Evolutionary conservation across 2,329 filamentous ascomycete genomes (phyloP).

Genomic region (Rhytidhysteron rufulum): DNA sequence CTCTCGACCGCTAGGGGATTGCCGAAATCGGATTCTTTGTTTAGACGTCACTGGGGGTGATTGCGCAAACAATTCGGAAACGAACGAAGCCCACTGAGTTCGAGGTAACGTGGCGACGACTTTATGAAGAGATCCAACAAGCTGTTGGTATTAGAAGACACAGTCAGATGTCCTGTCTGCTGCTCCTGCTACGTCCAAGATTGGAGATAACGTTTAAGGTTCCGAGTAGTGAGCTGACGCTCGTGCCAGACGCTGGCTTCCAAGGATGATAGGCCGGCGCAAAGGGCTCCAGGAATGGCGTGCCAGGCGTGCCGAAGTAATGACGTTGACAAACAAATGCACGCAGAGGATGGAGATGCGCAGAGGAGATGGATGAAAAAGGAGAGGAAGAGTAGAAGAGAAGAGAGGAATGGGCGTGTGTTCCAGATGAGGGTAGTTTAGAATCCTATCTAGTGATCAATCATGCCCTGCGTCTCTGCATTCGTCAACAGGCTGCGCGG

Average conservation of each 20-base stretch:
- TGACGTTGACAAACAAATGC: too few relatives aligned
- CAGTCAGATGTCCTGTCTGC: too few relatives aligned
- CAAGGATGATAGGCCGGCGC: slow-evolving; percentile 2
- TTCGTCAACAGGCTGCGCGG: background rate
- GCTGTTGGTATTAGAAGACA: too few relatives aligned
- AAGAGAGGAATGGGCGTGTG: background rate
- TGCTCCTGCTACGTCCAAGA: too few relatives aligned
- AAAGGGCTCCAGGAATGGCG: background rate
- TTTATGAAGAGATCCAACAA: too few relatives aligned
- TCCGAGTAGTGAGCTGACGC: slow-evolving; percentile 8
- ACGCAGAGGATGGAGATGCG: background rate
- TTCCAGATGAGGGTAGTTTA: too few relatives aligned
- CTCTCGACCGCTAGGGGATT: slow-evolving; percentile 1
- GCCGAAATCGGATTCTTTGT: slow-evolving; percentile 3
- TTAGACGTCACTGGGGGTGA: background rate
- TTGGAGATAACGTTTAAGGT: slow-evolving; percentile 11
- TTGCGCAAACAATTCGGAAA: too few relatives aligned
- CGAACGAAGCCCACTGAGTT: too few relatives aligned
- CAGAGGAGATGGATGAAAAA: background rate
- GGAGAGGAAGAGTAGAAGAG: background rate
- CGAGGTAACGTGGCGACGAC: too few relatives aligned
- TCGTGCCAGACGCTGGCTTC: slow-evolving; percentile 7
- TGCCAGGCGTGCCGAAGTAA: too few relatives aligned
- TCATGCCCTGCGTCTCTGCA: too few relatives aligned
- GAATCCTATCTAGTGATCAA: too few relatives aligned